Evolutionary conservation across 768 basidiomycete genomes (phyloP).

Genomic region (Rhizopogon vinicolor): DNA sequence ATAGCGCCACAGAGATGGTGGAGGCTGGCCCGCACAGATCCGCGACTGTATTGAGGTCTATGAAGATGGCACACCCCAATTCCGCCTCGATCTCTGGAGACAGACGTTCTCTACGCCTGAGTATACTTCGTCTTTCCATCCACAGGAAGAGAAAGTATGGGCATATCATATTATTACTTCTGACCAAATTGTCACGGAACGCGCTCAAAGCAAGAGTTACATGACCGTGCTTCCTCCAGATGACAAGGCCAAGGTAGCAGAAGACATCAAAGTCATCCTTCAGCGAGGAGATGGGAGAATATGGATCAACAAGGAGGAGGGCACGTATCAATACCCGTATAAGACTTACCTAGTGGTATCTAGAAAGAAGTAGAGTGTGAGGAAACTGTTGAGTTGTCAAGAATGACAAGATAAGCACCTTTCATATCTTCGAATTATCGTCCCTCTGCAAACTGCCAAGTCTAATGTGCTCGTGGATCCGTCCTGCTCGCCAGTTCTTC

Average conservation of each 20-base stretch:
- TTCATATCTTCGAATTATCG: background rate
- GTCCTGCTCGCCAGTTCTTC: constrained; percentile 5
- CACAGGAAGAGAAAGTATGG: constrained; percentile 55
- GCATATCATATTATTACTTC: constrained; percentile 48
- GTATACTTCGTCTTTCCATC: constrained; percentile 57
- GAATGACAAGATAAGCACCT: too few relatives aligned
- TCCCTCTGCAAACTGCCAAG: too few relatives aligned
- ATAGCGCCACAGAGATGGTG: constrained; percentile 39
- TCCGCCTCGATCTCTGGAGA: constrained; percentile 73
- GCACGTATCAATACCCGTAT: constrained; percentile 81
- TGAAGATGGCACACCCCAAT: constrained; percentile 78
- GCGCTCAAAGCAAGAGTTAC: constrained; percentile 84
- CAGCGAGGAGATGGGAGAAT: constrained; percentile 53
- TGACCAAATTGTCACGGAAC: constrained; percentile 52
- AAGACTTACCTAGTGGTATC: constrained; percentile 55
- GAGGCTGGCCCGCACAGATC: constrained; percentile 71
- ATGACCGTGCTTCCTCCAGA: constrained; percentile 57
- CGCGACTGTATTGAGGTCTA: constrained; percentile 65
- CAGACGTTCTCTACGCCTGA: constrained; percentile 56
- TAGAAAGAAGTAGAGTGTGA: constrained; percentile 32
- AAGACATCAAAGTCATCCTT: constrained; percentile 52
- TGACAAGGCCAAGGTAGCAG: constrained; percentile 49
- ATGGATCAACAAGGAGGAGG: constrained; percentile 73
- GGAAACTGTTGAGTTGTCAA: background rate
- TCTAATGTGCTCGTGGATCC: background rate